Evolutionary conservation across 2,329 filamentous ascomycete species (phyloP).

Genomic region (Delphinella strobiligena): DNA sequence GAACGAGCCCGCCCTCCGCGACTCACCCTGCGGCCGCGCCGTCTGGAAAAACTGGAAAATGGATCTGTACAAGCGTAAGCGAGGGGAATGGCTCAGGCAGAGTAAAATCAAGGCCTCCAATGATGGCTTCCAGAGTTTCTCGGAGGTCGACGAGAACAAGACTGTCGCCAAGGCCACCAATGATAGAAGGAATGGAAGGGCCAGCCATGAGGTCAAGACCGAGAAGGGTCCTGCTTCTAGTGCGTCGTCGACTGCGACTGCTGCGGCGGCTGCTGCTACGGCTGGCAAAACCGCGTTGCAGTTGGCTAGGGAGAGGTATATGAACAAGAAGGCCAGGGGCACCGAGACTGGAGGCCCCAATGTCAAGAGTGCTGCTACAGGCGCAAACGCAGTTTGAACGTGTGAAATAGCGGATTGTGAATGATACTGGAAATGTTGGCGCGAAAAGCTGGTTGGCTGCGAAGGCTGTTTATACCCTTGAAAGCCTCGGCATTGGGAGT

Average conservation of each 20-base stretch:
- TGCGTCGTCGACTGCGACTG: not conserved
- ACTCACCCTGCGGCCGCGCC: constrained; percentile 51
- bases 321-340: constrained; percentile 28
- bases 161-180: not conserved
- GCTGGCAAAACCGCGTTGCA: constrained; percentile 41
- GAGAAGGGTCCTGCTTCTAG: constrained; percentile 1
- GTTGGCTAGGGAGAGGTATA: constrained; percentile 45
- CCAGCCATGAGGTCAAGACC: constrained; percentile 10
- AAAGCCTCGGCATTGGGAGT: too few species aligned
- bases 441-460: too few species aligned
- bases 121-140: constrained; percentile 38
- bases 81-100: constrained; percentile 52
- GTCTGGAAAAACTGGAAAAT: constrained; percentile 67
- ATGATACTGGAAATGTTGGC: too few species aligned
- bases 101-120: constrained; percentile 42
- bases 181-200: constrained; percentile 15
- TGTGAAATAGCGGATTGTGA: too few species aligned
- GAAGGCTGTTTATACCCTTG: too few species aligned
- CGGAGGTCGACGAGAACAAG: constrained; percentile 28
- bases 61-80: constrained; percentile 54
- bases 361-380: constrained; percentile 2
- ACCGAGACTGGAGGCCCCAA: not conserved
- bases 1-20: constrained; percentile 49
- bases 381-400: too few species aligned
- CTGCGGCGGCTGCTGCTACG: constrained; percentile 1